phyloP scores from a whole-genome alignment of 371 early-diverging fungal genomes.

The Apophysomyces trapeziformis region DNA sequence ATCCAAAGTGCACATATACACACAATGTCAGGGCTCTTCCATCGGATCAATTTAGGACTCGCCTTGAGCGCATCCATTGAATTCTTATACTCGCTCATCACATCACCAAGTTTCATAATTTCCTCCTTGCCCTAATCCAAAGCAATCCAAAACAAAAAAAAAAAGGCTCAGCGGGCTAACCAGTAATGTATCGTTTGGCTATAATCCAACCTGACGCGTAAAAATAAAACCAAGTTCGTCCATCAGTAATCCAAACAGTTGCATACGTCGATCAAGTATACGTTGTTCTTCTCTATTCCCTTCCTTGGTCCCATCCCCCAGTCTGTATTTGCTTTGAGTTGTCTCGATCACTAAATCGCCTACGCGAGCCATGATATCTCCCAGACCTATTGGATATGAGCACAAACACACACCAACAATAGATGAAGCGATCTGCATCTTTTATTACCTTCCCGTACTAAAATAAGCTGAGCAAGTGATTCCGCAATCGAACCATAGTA shows the following conservation, averaged over 20 bases:
- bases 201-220: constrained; percentile 46
- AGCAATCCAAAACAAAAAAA: not conserved
- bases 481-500: constrained; percentile 58
- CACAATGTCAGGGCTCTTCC: not conserved
- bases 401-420: not conserved
- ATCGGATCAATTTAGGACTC: constrained; percentile 7
- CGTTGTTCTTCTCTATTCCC: constrained; percentile 55
- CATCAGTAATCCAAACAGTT: constrained; percentile 61
- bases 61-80: constrained; percentile 60
- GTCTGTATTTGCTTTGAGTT: constrained; percentile 61
- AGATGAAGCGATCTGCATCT: not conserved
- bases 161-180: not conserved
- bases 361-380: constrained; percentile 53
- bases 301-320: constrained; percentile 55
- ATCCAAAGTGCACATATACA: constrained; percentile 6
- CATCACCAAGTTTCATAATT: constrained; percentile 60
- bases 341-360: constrained; percentile 65
- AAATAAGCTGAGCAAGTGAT: constrained; percentile 47
- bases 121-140: constrained; percentile 47
- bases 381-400: constrained; percentile 31
- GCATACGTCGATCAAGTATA: constrained; percentile 60
- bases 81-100: constrained; percentile 61
- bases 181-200: not conserved
- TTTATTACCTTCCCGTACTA: constrained; percentile 50
- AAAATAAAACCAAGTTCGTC: constrained; percentile 60